A percentile compares a stretch with the other conserved stretches of the same genome.
Conservation (phyloP, 2,329 filamentous ascomycete species). For the Arthrobotrys musiformis region DNA sequence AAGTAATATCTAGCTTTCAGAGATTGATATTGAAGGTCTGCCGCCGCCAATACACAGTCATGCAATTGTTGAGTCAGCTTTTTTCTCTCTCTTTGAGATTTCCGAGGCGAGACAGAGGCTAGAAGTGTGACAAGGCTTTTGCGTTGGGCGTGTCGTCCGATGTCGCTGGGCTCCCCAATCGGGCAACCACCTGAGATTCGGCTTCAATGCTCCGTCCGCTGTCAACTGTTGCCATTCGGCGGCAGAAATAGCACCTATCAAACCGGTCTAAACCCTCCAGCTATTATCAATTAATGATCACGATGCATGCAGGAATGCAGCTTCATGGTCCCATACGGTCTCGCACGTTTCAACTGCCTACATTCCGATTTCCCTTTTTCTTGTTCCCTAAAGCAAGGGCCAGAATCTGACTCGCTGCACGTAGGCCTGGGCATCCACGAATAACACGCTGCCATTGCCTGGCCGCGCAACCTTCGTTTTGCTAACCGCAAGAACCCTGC, state of each 20-base stretch:
- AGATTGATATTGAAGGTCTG: constrained; percentile 14
- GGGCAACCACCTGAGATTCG: constrained; percentile 3
- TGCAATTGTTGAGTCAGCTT: constrained; percentile 3
- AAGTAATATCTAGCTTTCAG: not conserved
- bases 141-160: constrained; percentile 55
- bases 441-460: not conserved
- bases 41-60: not conserved
- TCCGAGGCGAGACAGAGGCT: not conserved
- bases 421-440: not conserved
- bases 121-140: constrained; percentile 12
- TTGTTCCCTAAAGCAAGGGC: not conserved
- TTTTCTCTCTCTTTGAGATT: not conserved
- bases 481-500: constrained; percentile 44
- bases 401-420: not conserved
- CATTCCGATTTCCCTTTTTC: not conserved
- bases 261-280: not conserved
- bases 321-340: not conserved
- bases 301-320: not conserved
- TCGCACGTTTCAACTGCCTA: constrained; percentile 9
- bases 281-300: constrained; percentile 7
- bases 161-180: constrained; percentile 48
- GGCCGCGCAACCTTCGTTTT: constrained; percentile 27
- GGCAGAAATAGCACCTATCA: constrained; percentile 18
- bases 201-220: not conserved
- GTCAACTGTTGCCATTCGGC: not conserved